Evolutionary conservation across 495 filamentous ascomycete genomes (phyloP).

Genomic region (Venustampulla echinocandica): DNA sequence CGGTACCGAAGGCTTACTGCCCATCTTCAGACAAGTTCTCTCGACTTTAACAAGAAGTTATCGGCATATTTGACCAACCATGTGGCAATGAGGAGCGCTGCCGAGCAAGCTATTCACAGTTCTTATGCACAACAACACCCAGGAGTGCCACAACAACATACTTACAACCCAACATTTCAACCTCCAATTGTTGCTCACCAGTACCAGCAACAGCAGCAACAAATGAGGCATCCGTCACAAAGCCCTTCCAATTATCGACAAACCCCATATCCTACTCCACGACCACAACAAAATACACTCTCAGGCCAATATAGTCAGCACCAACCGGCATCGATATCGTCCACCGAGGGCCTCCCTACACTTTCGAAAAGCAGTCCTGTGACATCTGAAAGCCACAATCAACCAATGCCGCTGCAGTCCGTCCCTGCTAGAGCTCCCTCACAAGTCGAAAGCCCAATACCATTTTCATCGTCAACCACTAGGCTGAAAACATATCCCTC

Average conservation of each 20-base stretch:
- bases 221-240: constrained; percentile 10
- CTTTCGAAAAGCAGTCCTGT: constrained; percentile 20
- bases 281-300: constrained; percentile 19
- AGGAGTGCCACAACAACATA: constrained; percentile 34
- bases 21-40: constrained; percentile 43
- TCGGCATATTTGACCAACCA: constrained; percentile 52
- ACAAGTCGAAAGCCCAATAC: constrained; percentile 22
- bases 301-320: constrained; percentile 25
- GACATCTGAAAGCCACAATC: constrained; percentile 17
- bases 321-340: constrained; percentile 31
- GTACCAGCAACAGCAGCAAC: constrained; percentile 10
- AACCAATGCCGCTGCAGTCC: constrained; percentile 31
- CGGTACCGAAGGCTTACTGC: constrained; percentile 47
- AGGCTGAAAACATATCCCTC: constrained; percentile 21
- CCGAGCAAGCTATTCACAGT: constrained; percentile 40
- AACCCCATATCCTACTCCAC: constrained; percentile 26
- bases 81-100: constrained; percentile 45
- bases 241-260: constrained; percentile 20
- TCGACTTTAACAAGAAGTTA: constrained; percentile 49
- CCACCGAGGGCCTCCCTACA: constrained; percentile 25
- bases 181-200: constrained; percentile 13
- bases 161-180: constrained; percentile 19
- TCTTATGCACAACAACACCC: constrained; percentile 37
- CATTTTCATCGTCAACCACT: constrained; percentile 13
- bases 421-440: constrained; percentile 22